Evolutionary conservation across 768 basidiomycete species (phyloP), one percentile per base, ranked within the genome.

Genomic region (Suillus americanus): DNA sequence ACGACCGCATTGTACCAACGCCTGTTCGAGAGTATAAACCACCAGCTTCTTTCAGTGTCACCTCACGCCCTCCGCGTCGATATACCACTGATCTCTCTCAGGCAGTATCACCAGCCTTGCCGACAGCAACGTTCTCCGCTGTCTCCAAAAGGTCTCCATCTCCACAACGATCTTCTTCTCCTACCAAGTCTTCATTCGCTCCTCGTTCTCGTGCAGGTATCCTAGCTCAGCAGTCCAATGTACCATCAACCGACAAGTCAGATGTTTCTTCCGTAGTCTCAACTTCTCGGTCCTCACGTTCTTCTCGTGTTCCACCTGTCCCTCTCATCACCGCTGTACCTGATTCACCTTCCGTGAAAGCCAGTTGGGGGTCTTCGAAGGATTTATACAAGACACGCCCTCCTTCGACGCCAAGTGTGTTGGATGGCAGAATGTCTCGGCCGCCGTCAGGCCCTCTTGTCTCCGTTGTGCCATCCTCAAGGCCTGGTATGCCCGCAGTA

Each of bases 31-130:
- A 82, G 69, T 81, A 86, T 38, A 76, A 82, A 55, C 83, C 86
- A 5, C 81, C 81, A 12, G 82, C 85, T 8, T 78, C 86, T 33
- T 89, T 89, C 69, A 85, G 84, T 64, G 88, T 89, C 54, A 86
- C 84, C 2, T 88, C 87, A 23, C 76, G 88, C 25, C 87, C 87
- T 25, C 77, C 80, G 56, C 72, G 84, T 35, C 71, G 73, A 60
- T 79, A 69, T 9, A 77, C 74, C 16, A 68, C 54, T 1, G 76
- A 72, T 23, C 62, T 64, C 10, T 65, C 60, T 9, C 62, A 62
- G 5, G 28, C 2, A 43, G 20, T 56, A 8, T 62, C 75, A 8
- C 51, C 66, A 0, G n/a, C 43, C 10, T 66, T 66, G 25, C 33
- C 41, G 35, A 50, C 43, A 40, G 13, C 33, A 2, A 30, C 63